Percentiles rank a stretch among this genome's conserved stretches.
Conservation (phyloP, 345 rosid species). For the Pelargonium nanum region DNA sequence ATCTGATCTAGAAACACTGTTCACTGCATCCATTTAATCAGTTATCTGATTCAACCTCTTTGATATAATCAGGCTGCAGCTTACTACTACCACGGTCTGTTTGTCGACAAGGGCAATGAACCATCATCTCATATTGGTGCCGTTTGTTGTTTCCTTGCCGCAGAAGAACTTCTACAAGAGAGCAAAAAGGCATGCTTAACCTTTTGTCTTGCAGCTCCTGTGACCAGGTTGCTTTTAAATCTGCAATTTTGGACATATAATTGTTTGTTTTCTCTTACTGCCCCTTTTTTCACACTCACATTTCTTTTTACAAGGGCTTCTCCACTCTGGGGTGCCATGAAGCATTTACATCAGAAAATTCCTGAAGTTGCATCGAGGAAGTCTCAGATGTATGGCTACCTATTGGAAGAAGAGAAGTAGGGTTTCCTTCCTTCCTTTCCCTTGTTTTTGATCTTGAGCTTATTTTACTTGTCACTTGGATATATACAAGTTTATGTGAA, state of each 20-base stretch:
- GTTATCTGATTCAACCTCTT: slow-evolving; percentile 3
- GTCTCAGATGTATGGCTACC: slow-evolving; percentile 73
- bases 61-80: slow-evolving; percentile 64
- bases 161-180: slow-evolving; percentile 61
- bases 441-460: not conserved
- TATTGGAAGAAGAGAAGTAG: slow-evolving; percentile 87
- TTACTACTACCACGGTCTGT: slow-evolving; percentile 84
- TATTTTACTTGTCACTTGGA: not conserved
- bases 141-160: slow-evolving; percentile 81
- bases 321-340: slow-evolving; percentile 86
- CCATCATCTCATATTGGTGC: slow-evolving; percentile 55
- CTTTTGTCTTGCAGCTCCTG: slow-evolving; percentile 71
- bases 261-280: not conserved
- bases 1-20: not conserved
- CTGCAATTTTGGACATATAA: not conserved
- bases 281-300: not conserved
- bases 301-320: slow-evolving; percentile 40
- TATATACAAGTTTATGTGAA: not conserved
- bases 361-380: slow-evolving; percentile 82
- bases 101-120: slow-evolving; percentile 77
- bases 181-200: slow-evolving; percentile 82
- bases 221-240: slow-evolving; percentile 44
- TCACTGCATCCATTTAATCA: slow-evolving; percentile 3
- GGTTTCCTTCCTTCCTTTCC: slow-evolving; percentile 7
- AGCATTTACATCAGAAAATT: slow-evolving; percentile 71